Conservation (phyloP, 352 stramenopile genomes). For the Phytophthora fragariae region DNA sequence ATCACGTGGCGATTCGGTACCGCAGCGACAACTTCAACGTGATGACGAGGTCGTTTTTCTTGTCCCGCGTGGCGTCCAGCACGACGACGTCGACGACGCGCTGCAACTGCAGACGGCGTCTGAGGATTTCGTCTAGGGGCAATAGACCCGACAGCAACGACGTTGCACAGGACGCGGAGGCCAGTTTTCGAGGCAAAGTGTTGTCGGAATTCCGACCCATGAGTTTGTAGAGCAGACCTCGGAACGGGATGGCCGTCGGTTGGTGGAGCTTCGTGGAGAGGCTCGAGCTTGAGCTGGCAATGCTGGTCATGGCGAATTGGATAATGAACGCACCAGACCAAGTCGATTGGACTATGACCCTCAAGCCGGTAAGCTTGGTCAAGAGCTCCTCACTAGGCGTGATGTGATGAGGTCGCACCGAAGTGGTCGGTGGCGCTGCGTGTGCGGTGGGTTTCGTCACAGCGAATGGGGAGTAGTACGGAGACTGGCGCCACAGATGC, state of each 20-base stretch:
- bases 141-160: constrained; percentile 19
- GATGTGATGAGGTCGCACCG: background rate
- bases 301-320: constrained; percentile 13
- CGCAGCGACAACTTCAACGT: constrained; percentile 27
- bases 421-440: background rate
- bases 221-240: constrained; percentile 21
- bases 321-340: background rate
- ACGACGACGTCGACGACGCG: constrained; percentile 27
- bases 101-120: constrained; percentile 26
- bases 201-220: constrained; percentile 9
- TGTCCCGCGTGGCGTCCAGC: constrained; percentile 27
- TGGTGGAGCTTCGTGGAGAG: background rate
- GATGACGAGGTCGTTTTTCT: constrained; percentile 31
- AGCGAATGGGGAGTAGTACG: background rate
- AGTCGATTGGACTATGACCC: no score
- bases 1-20: constrained; percentile 3
- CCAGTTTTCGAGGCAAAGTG: constrained; percentile 26
- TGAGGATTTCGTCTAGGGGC: constrained; percentile 1
- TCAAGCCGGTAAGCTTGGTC: no score
- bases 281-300: constrained; percentile 1
- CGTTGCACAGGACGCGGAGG: constrained; percentile 17
- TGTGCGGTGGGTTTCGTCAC: background rate
- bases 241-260: background rate
- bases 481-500: background rate
- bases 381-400: background rate